phyloP scores from a whole-genome alignment of 2,329 filamentous ascomycete species.

The Metarhizium rileyi region DNA sequence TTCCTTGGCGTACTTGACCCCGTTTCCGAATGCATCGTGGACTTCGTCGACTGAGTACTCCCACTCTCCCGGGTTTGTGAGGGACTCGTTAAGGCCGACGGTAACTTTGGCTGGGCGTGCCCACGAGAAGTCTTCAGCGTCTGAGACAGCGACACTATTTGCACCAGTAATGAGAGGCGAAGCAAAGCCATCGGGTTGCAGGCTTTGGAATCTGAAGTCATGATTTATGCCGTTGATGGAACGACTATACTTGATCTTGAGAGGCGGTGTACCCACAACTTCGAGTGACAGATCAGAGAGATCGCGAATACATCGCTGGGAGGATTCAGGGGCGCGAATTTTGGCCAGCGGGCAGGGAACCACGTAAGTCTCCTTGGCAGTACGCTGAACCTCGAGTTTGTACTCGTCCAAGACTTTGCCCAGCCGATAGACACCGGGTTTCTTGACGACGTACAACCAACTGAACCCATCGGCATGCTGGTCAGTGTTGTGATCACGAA shows the following conservation, averaged over 20 bases:
- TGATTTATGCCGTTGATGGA: constrained; percentile 75
- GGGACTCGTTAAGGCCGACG: constrained; percentile 83
- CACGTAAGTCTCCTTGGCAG: constrained; percentile 68
- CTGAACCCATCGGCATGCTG: constrained; percentile 50
- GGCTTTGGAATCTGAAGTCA: constrained; percentile 83
- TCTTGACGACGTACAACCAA: constrained; percentile 68
- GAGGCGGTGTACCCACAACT: constrained; percentile 78
- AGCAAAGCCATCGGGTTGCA: constrained; percentile 78
- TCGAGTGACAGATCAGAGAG: constrained; percentile 76
- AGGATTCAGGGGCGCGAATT: constrained; percentile 52
- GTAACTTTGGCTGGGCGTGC: constrained; percentile 63
- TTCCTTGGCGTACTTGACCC: constrained; percentile 60
- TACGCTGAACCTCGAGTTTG: constrained; percentile 80
- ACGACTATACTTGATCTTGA: constrained; percentile 88
- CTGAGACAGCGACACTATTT: constrained; percentile 49
- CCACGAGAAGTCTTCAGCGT: constrained; percentile 67
- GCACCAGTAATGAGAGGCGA: constrained; percentile 64
- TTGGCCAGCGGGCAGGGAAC: constrained; percentile 75
- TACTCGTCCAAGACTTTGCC: constrained; percentile 84
- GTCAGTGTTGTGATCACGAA: constrained; percentile 56
- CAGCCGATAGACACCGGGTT: constrained; percentile 78
- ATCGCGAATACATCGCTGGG: constrained; percentile 73
- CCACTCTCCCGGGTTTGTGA: constrained; percentile 72
- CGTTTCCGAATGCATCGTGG: constrained; percentile 80
- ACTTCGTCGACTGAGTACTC: constrained; percentile 87